Evolutionary conservation across 1,284 basidiomycete genomes (phyloP).

Genomic region (Exobasidium rhododendri): DNA sequence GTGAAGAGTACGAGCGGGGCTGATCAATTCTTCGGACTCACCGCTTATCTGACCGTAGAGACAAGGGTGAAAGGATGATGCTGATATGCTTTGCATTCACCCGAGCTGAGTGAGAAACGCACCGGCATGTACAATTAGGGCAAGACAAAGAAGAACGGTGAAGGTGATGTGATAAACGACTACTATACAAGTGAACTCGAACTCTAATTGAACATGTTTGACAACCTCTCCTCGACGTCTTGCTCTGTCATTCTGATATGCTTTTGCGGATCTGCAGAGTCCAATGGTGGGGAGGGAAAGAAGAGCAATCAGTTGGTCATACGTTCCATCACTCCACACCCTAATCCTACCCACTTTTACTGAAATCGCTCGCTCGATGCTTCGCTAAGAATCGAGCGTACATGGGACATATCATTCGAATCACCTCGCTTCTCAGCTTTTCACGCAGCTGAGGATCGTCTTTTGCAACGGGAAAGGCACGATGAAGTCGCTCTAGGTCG

Average conservation of each 20-base stretch:
- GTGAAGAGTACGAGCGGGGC: too few species aligned
- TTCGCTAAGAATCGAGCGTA: slow-evolving; percentile 38
- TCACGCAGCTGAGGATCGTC: slow-evolving; percentile 39
- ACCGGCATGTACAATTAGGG: not conserved
- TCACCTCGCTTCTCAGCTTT: slow-evolving; percentile 32
- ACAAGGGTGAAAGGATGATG: slow-evolving; percentile 8
- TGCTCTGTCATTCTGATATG: slow-evolving; percentile 40
- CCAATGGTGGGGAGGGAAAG: too few species aligned
- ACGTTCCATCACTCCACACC: too few species aligned
- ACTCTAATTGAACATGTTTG: slow-evolving; percentile 26
- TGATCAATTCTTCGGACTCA: too few species aligned
- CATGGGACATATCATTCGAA: slow-evolving; percentile 33
- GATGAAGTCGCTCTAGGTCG: slow-evolving; percentile 41
- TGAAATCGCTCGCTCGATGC: slow-evolving; percentile 38
- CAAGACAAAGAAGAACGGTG: too few species aligned
- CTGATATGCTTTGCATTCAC: too few species aligned
- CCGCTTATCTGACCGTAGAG: not conserved
- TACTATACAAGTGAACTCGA: slow-evolving; percentile 3
- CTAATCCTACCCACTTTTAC: slow-evolving; percentile 28
- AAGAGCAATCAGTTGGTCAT: not conserved
- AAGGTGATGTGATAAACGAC: not conserved
- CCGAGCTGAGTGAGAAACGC: too few species aligned
- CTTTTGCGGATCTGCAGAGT: slow-evolving; percentile 38
- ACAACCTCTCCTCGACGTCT: slow-evolving; percentile 40
- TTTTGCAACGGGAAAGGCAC: slow-evolving; percentile 41